Evolutionary conservation across 495 filamentous ascomycete species (phyloP).

Genomic region (Trichoderma virens): DNA sequence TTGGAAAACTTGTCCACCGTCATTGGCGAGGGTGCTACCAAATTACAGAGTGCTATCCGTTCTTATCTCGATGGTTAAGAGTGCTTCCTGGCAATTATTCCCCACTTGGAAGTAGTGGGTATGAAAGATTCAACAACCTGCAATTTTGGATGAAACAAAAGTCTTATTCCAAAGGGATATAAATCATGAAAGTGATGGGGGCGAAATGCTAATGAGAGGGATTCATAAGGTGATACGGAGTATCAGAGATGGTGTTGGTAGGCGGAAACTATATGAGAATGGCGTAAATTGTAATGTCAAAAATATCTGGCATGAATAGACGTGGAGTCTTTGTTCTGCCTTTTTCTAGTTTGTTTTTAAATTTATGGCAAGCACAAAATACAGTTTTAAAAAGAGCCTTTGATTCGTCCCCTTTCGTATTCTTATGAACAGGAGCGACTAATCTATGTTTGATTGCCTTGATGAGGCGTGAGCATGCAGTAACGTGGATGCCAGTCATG

Average conservation of each 20-base stretch:
- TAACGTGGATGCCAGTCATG: too few species aligned
- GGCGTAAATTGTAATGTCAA: slow-evolving; percentile 3
- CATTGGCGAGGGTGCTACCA: slow-evolving; percentile 75
- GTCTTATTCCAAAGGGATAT: background rate
- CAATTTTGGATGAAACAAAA: background rate
- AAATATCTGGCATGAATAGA: background rate
- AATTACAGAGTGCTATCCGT: slow-evolving; percentile 81
- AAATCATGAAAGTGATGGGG: background rate
- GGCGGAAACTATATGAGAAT: background rate
- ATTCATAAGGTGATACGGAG: background rate
- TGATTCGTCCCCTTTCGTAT: too few species aligned
- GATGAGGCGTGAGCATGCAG: too few species aligned
- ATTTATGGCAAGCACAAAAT: background rate
- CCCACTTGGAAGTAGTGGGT: background rate
- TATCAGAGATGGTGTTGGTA: background rate
- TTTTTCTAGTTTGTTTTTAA: background rate
- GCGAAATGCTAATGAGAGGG: background rate
- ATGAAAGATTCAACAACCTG: background rate
- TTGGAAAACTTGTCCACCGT: slow-evolving; percentile 77
- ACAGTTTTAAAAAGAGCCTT: too few species aligned
- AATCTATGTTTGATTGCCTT: too few species aligned
- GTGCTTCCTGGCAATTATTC: background rate
- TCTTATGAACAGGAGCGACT: too few species aligned
- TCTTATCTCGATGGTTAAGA: slow-evolving; percentile 57
- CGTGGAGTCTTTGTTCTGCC: background rate